A percentile compares a stretch with the other conserved stretches of the same genome.
These are phyloP conservation scores for Clonostachys rosea DNA, from an alignment of 2,329 filamentous ascomycete species.

Conservation along the genomic window DNA sequence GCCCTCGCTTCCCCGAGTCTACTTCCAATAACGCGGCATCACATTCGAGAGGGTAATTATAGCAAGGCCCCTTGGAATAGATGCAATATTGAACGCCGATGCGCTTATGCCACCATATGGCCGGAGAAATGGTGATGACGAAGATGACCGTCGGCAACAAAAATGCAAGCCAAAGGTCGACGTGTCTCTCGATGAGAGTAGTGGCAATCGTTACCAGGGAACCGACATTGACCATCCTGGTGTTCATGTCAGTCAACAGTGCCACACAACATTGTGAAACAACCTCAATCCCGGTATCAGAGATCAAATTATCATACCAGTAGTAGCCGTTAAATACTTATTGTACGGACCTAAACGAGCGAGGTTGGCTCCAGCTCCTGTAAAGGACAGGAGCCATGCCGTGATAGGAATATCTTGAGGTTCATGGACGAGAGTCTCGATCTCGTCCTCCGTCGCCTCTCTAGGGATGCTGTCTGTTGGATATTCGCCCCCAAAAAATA, in stretches of 20 bases:
- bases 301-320: not conserved
- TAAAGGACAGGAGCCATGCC: too few species aligned
- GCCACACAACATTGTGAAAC: too few species aligned
- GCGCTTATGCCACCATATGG: not conserved
- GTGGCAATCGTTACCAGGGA: constrained; percentile 56
- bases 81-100: constrained; percentile 43
- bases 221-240: constrained; percentile 56
- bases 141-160: constrained; percentile 43
- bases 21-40: not conserved
- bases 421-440: too few species aligned
- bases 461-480: too few species aligned
- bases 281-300: too few species aligned
- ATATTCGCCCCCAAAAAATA: too few species aligned
- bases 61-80: constrained; percentile 47
- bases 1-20: constrained; percentile 19
- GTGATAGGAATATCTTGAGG: too few species aligned
- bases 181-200: constrained; percentile 52
- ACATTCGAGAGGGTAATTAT: constrained; percentile 16
- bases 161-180: constrained; percentile 55
- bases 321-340: not conserved
- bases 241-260: not conserved
- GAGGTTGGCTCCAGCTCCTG: too few species aligned
- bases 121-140: not conserved
- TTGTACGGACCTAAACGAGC: not conserved
- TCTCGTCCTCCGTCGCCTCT: too few species aligned